Evolutionary conservation across 2,329 filamentous ascomycete genomes (phyloP), one percentile per base, ranked within the genome.

Genomic region (Botrytis tulipae): DNA sequence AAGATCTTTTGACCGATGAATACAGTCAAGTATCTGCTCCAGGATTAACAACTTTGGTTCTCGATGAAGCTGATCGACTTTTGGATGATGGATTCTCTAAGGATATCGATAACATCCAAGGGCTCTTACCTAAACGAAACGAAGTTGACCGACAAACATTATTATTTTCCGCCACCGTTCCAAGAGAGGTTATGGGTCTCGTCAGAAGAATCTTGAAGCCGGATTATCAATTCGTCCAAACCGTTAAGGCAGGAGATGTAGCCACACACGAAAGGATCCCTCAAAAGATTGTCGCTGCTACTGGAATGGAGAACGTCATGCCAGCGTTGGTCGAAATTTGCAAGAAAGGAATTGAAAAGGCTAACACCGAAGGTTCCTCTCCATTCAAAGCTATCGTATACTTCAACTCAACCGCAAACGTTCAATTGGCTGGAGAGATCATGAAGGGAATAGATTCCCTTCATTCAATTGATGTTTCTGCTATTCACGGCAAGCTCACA

Each of bases 31-130:
- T 82, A 16, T 51, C 70, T 44, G 80, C 80, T 32, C 79, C 79
- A 22, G 91, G 93, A 81, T 91, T 98, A 85, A 93, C 93, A 80
- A 96, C 96, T 78, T 86, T 99, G 72, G 94, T 98, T 77, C 90
- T 99, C 70, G 96, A 99, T 80, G 96, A 99, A 86, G 96, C 96
- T 78, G 96, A 99, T 84, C 93, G 96, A 80, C 97, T 99, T 93
- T 88, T 99, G 82, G 96, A 99, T 84, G 94, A 96, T 85, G 96
- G 93, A 1, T 95, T 95, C 79, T 86, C 90, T 35, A 84, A 84
- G 35, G 91, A 92, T 73, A 87, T 95, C 70, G 82, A 86, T 44
- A 81, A 87, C 1, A 93, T 95, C 71, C 83, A 89, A 68, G 68
- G 80, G 0, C 78, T 84, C n/a, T 86, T 98, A 14, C 95, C 95